Evolutionary conservation across 225 moss, liverwort and hornwort species (phyloP).

Genomic region (Bryoerythrophyllum caledonicum): DNA sequence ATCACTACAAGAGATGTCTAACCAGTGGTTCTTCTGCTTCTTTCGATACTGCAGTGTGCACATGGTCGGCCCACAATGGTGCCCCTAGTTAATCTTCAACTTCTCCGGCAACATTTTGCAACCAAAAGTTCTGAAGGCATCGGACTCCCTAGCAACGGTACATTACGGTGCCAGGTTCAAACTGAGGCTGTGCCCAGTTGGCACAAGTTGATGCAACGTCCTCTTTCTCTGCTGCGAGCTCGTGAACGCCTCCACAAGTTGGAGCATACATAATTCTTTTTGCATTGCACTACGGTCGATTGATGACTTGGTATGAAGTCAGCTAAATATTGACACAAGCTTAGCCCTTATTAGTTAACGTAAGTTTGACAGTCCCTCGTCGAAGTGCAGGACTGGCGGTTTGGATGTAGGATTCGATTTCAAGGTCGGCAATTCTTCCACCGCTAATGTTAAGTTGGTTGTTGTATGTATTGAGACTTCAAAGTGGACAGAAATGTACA

Average conservation of each 20-base stretch:
- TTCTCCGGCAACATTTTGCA: slow-evolving; percentile 54
- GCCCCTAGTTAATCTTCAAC: slow-evolving; percentile 72
- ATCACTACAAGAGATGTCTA: neutral
- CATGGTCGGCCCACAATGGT: slow-evolving; percentile 99
- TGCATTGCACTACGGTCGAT: neutral
- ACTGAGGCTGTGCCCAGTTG: slow-evolving; percentile 27
- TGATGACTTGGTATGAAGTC: slow-evolving; percentile 7
- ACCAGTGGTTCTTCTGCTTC: neutral
- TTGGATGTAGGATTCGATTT: slow-evolving; percentile 18
- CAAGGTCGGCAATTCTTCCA: slow-evolving; percentile 12
- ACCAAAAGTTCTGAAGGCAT: slow-evolving; percentile 13
- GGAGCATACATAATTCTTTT: slow-evolving; percentile 17
- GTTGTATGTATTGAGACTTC: slow-evolving; percentile 4
- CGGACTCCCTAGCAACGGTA: neutral
- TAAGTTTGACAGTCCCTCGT: slow-evolving; percentile 15
- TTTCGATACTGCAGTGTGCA: slow-evolving; percentile 72
- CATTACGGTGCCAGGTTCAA: slow-evolving; percentile 11
- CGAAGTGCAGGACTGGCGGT: slow-evolving; percentile 21
- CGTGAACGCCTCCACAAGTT: slow-evolving; percentile 47
- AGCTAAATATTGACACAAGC: slow-evolving; percentile 25
- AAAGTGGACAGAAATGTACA: neutral
- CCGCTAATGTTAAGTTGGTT: slow-evolving; percentile 11
- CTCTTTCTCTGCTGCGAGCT: slow-evolving; percentile 58
- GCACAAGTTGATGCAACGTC: slow-evolving; percentile 49
- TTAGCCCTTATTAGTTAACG: neutral